These are phyloP conservation scores for Colletotrichum sp. DNA, from an alignment of 2,329 filamentous ascomycete species.

Conservation along the genomic window DNA sequence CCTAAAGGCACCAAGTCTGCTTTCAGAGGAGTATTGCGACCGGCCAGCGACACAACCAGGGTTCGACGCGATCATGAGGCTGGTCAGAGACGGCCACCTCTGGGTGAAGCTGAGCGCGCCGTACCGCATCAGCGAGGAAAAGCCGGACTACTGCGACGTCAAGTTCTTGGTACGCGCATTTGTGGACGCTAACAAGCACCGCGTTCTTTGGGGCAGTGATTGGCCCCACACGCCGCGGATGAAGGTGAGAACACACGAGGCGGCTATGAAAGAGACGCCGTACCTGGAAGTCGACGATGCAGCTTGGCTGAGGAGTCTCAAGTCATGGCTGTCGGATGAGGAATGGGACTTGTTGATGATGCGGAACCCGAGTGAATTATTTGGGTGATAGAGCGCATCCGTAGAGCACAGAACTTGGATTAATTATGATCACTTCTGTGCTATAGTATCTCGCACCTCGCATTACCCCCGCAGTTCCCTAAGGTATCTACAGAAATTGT, in stretches of 20 bases:
- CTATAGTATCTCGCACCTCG: not conserved
- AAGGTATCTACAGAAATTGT: not conserved
- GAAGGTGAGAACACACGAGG: constrained; percentile 36
- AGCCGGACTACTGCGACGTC: constrained; percentile 35
- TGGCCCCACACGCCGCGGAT: constrained; percentile 43
- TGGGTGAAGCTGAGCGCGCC: constrained; percentile 43
- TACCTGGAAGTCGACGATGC: constrained; percentile 27
- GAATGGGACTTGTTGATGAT: constrained; percentile 27
- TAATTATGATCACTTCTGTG: not conserved
- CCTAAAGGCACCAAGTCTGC: constrained; percentile 37
- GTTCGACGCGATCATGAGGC: constrained; percentile 31
- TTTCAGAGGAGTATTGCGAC: constrained; percentile 23
- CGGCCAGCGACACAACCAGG: constrained; percentile 33
- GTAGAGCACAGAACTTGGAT: not conserved
- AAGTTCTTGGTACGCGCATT: constrained; percentile 32
- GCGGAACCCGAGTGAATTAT: not conserved
- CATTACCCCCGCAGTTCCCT: not conserved
- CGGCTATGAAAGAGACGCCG: constrained; percentile 34
- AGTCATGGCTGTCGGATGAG: constrained; percentile 26
- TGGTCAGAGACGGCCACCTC: constrained; percentile 33
- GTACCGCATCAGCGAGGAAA: constrained; percentile 35
- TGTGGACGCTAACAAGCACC: constrained; percentile 34
- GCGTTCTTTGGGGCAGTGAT: constrained; percentile 42
- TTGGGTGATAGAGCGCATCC: not conserved
- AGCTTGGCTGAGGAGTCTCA: constrained; percentile 26